A percentile compares a stretch with the other conserved stretches of the same genome.
These are phyloP conservation scores for Monosporozyma aquatica DNA, from an alignment of 805 yeast genomes.

Conservation along the genomic window DNA sequence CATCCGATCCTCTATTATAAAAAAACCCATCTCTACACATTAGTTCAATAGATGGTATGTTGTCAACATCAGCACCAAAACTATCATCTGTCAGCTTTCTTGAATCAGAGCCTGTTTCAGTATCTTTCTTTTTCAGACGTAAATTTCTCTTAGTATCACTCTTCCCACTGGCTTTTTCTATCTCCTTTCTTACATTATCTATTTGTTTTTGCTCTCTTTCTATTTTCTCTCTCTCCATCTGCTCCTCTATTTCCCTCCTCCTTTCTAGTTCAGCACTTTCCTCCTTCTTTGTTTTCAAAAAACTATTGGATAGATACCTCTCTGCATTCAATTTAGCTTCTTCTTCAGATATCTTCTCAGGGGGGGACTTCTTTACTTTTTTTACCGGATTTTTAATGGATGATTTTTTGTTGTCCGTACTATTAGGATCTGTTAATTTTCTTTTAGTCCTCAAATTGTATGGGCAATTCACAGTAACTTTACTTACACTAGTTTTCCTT, in stretches of 20 bases:
- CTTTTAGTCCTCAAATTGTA: background rate
- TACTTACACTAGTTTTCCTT: background rate
- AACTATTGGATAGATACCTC: background rate
- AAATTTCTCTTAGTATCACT: no score
- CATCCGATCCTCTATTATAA: constrained; percentile 20
- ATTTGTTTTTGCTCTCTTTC: no score
- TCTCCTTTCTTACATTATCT: constrained; percentile 1
- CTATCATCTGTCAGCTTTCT: no score
- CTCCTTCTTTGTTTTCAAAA: background rate
- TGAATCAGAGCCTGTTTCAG: no score
- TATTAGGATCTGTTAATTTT: background rate
- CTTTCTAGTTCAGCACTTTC: no score
- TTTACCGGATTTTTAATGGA: no score
- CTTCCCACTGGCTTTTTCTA: no score
- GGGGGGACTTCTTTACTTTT: background rate
- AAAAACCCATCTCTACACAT: constrained; percentile 28
- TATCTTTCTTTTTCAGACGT: no score
- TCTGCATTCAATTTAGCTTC: background rate
- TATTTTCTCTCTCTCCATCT: no score
- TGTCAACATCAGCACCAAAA: constrained; percentile 10
- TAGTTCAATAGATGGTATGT: constrained; percentile 24
- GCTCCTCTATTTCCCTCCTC: no score
- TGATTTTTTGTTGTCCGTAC: background rate
- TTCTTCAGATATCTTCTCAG: background rate
- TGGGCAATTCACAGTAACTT: background rate